Evolutionary conservation across 2,329 filamentous ascomycete species (phyloP), one percentile per base, ranked within the genome.

Genomic region (Penicillium expansum): DNA sequence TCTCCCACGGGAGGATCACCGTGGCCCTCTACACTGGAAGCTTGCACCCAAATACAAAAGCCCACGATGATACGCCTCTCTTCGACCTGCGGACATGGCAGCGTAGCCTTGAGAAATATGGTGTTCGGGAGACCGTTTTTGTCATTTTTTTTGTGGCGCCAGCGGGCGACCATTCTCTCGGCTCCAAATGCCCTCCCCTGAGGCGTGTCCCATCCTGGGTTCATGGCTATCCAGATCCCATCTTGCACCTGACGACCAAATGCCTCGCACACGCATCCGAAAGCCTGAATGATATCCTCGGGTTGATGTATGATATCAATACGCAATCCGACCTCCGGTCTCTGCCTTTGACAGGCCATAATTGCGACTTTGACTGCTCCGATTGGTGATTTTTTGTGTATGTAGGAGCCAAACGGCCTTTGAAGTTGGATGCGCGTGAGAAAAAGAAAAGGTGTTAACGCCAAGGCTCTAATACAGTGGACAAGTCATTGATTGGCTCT

Each of bases 41-140:
- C 67, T 60, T 86, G 83, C 9, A 73, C 63, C 83, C 83, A 86
- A 54, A 84, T 79, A 3, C 83, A 82, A 29, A 82, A 57, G 16
- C 83, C 83, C 10, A 73, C 83, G n/a, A 84, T 72, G 4, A 44
- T 43, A 9, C 59, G 57, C 16, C 55, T 45, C 2, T 37, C 38
- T 14, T 24, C 29, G 9, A 20, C 11, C 5, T 50, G 7, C 2
- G 14, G 24, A 9, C 61, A 51, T 0, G 76, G 67, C 1, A 83
- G 45, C 0, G 79, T 83, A 1, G 82, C 83, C 58, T 84, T 84
- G 58, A 85, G 72, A 58, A 81, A 84, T 1, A 84, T 52, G 0
- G 77, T 79, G 63, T 82, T 83, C 0, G 62, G 60, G 4, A 57
- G 50, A 20, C 62, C 58, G 1, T 75, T 74, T 9, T 77, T 65